Conservation (phyloP, 805 yeast species). For the Candida dajiaensis region DNA sequence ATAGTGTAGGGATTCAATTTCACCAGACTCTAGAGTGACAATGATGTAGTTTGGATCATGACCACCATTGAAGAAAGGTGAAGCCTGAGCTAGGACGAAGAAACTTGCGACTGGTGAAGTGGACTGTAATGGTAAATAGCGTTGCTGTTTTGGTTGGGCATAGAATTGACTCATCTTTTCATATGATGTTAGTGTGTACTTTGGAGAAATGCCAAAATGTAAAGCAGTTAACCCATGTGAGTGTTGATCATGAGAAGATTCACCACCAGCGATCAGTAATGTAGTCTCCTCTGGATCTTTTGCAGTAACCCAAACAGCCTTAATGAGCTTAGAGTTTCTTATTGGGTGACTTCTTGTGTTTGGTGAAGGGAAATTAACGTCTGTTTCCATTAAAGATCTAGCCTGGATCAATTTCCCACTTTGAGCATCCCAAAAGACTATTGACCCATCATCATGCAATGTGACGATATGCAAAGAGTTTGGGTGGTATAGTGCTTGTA, state of each 20-base stretch:
- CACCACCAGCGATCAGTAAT: slow-evolving; percentile 65
- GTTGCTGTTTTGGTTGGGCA: slow-evolving; percentile 49
- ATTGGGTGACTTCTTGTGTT: not conserved
- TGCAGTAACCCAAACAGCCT: slow-evolving; percentile 73
- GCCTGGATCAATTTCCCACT: slow-evolving; percentile 73
- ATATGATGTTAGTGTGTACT: slow-evolving; percentile 75
- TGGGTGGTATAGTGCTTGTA: slow-evolving; percentile 79
- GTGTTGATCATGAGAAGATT: slow-evolving; percentile 35
- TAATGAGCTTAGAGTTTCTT: slow-evolving; percentile 34
- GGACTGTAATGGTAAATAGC: slow-evolving; percentile 49
- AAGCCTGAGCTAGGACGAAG: slow-evolving; percentile 48
- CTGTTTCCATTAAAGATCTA: slow-evolving; percentile 59
- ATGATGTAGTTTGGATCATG: slow-evolving; percentile 69
- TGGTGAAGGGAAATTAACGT: slow-evolving; percentile 47
- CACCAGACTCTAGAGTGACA: slow-evolving; percentile 55
- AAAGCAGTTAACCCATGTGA: slow-evolving; percentile 46
- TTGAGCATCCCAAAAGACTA: slow-evolving; percentile 90
- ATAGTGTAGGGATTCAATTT: slow-evolving; percentile 53
- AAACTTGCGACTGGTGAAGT: slow-evolving; percentile 39
- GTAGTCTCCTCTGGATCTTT: slow-evolving; percentile 77
- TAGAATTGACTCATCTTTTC: slow-evolving; percentile 78
- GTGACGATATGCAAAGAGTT: slow-evolving; percentile 83
- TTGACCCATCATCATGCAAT: slow-evolving; percentile 72
- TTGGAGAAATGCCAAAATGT: slow-evolving; percentile 76
- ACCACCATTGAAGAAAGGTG: slow-evolving; percentile 76